These are phyloP conservation scores for Paragyromitra xinjiangensis DNA, from an alignment of 495 filamentous ascomycete species.

Conservation along the genomic window DNA sequence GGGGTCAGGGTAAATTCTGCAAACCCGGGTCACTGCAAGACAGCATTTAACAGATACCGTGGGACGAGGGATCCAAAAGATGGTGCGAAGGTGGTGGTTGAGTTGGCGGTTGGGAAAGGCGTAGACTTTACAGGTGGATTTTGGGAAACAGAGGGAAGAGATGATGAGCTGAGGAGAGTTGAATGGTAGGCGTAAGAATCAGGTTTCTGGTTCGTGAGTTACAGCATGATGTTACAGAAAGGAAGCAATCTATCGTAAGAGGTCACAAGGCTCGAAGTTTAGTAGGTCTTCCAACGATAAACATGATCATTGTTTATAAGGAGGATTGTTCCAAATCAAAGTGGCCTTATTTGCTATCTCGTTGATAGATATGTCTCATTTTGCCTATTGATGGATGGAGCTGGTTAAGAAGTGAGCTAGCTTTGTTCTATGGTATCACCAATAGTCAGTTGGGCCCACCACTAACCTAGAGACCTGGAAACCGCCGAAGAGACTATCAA, in stretches of 20 bases:
- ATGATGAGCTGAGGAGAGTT: background rate
- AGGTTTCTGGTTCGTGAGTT: background rate
- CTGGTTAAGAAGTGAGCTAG: background rate
- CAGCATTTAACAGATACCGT: background rate
- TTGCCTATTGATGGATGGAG: background rate
- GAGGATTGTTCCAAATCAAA: background rate
- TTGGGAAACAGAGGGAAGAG: background rate
- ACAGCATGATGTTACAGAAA: background rate
- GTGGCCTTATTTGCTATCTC: background rate
- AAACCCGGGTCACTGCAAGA: background rate
- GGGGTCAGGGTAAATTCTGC: background rate
- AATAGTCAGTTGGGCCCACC: background rate
- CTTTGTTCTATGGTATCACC: background rate
- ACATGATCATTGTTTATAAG: background rate
- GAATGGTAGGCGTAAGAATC: background rate
- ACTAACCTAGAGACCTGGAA: too few relatives aligned
- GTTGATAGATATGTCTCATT: background rate
- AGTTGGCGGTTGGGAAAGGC: background rate
- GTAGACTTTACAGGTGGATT: background rate
- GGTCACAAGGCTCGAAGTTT: constrained; percentile 22
- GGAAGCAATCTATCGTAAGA: background rate
- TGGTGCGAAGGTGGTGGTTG: constrained; percentile 5
- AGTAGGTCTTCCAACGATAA: background rate
- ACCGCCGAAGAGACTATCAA: too few relatives aligned
- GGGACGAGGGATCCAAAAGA: background rate